These are phyloP conservation scores for Mycosphaerella sp. DNA, from an alignment of 2,329 filamentous ascomycete genomes.

Conservation along the genomic window DNA sequence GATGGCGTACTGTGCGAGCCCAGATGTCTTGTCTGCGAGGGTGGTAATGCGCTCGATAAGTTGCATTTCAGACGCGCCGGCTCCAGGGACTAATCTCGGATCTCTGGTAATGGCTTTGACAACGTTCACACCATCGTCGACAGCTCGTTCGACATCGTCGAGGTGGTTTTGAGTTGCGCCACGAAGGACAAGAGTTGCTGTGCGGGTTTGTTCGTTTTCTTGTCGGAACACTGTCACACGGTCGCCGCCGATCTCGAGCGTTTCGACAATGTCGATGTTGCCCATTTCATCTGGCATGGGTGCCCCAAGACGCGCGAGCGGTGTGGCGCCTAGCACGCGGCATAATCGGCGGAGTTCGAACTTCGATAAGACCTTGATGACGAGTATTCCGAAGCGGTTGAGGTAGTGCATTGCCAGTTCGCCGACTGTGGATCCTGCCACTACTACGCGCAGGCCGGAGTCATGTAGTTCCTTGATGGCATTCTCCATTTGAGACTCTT, in stretches of 20 bases:
- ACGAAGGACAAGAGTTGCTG: conserved; percentile 86
- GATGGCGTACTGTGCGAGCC: conserved; percentile 91
- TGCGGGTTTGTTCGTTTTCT: conserved; percentile 86
- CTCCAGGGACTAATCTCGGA: conserved; percentile 81
- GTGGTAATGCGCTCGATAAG: conserved; percentile 86
- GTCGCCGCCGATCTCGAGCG: conserved; percentile 94
- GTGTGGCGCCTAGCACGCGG: conserved; percentile 91
- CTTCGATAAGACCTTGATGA: conserved; percentile 96
- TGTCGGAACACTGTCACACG: conserved; percentile 97
- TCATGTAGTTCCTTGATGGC: conserved; percentile 94
- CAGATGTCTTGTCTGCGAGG: conserved; percentile 85
- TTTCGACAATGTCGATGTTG: conserved; percentile 88
- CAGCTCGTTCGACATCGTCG: conserved; percentile 91
- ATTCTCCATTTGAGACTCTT: conserved; percentile 84
- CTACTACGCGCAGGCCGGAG: conserved; percentile 81
- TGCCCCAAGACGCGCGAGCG: conserved; percentile 88
- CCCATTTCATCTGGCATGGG: conserved; percentile 99
- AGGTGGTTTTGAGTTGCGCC: conserved; percentile 98
- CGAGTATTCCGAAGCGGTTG: conserved; percentile 91
- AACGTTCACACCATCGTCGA: conserved; percentile 97
- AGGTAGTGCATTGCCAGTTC: conserved; percentile 97
- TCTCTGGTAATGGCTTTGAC: conserved; percentile 98
- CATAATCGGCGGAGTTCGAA: conserved; percentile 94
- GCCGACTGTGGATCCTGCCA: conserved; percentile 88
- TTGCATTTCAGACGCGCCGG: conserved; percentile 90